Evolutionary conservation across 441 rosid species (phyloP).

Genomic region (Raphanus hybrid): DNA sequence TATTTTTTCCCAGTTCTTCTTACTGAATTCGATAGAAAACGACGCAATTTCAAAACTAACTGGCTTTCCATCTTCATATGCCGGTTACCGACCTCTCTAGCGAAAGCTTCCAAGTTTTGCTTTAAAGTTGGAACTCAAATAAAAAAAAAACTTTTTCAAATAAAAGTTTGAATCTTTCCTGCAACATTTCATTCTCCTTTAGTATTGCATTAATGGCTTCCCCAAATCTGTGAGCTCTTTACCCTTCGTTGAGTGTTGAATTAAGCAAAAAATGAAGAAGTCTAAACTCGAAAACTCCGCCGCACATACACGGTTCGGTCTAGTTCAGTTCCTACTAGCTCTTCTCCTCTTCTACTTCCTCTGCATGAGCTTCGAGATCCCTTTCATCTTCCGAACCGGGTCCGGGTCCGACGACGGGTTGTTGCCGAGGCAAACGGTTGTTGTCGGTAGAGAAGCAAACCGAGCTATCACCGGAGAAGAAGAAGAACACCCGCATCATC

Average conservation of each 20-base stretch:
- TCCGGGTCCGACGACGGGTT: constrained; percentile 33
- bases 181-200: background rate
- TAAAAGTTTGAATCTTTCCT: no score
- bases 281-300: constrained; percentile 51
- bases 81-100: background rate
- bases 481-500: constrained; percentile 16
- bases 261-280: background rate
- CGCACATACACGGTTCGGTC: constrained; percentile 51
- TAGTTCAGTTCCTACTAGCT: constrained; percentile 48
- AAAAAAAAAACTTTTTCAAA: no score
- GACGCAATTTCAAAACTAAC: background rate
- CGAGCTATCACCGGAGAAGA: constrained; percentile 32
- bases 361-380: constrained; percentile 62
- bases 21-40: no score
- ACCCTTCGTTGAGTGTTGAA: background rate
- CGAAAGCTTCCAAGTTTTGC: background rate
- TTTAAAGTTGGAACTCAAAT: background rate
- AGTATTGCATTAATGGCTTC: constrained; percentile 23
- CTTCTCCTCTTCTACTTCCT: constrained; percentile 52
- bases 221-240: constrained; percentile 26
- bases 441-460: constrained; percentile 41
- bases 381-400: constrained; percentile 48
- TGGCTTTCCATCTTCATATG: background rate
- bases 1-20: no score
- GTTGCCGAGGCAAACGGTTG: constrained; percentile 41